These are phyloP conservation scores for Globisporangium takayamanum DNA, from an alignment of 352 stramenopile genomes.

Conservation along the genomic window DNA sequence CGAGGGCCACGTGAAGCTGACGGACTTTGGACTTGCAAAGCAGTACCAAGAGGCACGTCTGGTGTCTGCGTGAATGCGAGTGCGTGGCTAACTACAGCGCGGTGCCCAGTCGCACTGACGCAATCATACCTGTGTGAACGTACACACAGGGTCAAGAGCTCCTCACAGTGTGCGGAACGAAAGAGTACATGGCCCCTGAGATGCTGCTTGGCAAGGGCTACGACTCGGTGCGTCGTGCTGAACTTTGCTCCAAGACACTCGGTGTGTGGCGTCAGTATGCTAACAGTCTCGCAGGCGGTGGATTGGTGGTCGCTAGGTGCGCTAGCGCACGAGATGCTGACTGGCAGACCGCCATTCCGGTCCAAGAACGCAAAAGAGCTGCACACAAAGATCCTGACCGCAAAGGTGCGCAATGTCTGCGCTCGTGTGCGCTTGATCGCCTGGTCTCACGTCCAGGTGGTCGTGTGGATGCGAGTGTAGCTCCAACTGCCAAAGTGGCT, in stretches of 20 bases:
- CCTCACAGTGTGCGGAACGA: slow-evolving; percentile 71
- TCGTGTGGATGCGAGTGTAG: slow-evolving; percentile 14
- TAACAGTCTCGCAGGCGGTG: slow-evolving; percentile 33
- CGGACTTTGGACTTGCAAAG: slow-evolving; percentile 89
- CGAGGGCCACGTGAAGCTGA: slow-evolving; percentile 88
- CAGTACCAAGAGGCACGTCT: slow-evolving; percentile 40
- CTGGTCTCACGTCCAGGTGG: not conserved
- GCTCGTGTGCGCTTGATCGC: not conserved
- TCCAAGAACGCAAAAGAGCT: slow-evolving; percentile 63
- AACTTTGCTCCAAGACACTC: no score
- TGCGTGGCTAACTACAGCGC: not conserved
- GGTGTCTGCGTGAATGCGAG: not conserved
- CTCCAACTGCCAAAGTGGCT: slow-evolving; percentile 77
- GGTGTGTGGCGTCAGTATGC: no score
- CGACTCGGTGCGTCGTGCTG: slow-evolving; percentile 37
- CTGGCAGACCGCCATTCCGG: slow-evolving; percentile 62
- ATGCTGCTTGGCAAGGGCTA: slow-evolving; percentile 83
- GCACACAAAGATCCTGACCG: slow-evolving; percentile 72
- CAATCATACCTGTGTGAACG: not conserved
- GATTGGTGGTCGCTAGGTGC: slow-evolving; percentile 85
- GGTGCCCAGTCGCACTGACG: not conserved
- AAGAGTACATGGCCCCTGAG: slow-evolving; percentile 86
- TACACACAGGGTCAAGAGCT: slow-evolving; percentile 45
- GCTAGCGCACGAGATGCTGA: slow-evolving; percentile 76
- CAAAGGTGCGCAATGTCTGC: slow-evolving; percentile 30